Percentiles rank a stretch among this genome's conserved stretches.
Evolutionary conservation across 2,329 filamentous ascomycete genomes (phyloP).

Genomic region (Fusarium phyllophilum): DNA sequence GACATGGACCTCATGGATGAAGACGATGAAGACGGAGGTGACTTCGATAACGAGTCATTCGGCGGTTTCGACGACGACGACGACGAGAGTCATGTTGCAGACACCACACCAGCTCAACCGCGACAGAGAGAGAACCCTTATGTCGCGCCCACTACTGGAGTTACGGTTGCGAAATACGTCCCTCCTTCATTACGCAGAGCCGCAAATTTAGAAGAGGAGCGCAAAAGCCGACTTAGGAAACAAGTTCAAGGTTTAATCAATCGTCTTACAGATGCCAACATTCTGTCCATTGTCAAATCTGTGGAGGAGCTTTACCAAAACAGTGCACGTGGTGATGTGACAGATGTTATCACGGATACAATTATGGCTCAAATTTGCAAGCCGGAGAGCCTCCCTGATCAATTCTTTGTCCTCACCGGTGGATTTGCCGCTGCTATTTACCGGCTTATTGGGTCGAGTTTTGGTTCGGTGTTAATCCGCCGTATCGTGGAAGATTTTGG

Average conservation of each 20-base stretch:
- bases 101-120: slow-evolving; percentile 51
- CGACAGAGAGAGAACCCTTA: slow-evolving; percentile 86
- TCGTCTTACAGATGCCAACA: slow-evolving; percentile 88
- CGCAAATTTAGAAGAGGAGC: slow-evolving; percentile 71
- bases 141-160: slow-evolving; percentile 71
- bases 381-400: slow-evolving; percentile 81
- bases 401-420: slow-evolving; percentile 89
- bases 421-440: slow-evolving; percentile 91
- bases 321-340: slow-evolving; percentile 89
- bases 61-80: slow-evolving; percentile 52
- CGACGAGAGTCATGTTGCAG: slow-evolving; percentile 46
- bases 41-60: slow-evolving; percentile 50
- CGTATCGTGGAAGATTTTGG: slow-evolving; percentile 81
- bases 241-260: slow-evolving; percentile 92
- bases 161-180: slow-evolving; percentile 77
- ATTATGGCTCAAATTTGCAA: slow-evolving; percentile 84
- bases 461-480: slow-evolving; percentile 88
- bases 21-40: slow-evolving; percentile 45
- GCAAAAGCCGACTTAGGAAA: slow-evolving; percentile 74
- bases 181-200: slow-evolving; percentile 83
- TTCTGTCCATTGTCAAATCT: slow-evolving; percentile 84
- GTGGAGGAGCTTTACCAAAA: slow-evolving; percentile 85
- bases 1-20: slow-evolving; percentile 41
- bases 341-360: slow-evolving; percentile 79
- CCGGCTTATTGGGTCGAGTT: slow-evolving; percentile 86